Evolutionary conservation across 2,329 filamentous ascomycete species (phyloP).

Genomic region (Microdochium bolleyi): DNA sequence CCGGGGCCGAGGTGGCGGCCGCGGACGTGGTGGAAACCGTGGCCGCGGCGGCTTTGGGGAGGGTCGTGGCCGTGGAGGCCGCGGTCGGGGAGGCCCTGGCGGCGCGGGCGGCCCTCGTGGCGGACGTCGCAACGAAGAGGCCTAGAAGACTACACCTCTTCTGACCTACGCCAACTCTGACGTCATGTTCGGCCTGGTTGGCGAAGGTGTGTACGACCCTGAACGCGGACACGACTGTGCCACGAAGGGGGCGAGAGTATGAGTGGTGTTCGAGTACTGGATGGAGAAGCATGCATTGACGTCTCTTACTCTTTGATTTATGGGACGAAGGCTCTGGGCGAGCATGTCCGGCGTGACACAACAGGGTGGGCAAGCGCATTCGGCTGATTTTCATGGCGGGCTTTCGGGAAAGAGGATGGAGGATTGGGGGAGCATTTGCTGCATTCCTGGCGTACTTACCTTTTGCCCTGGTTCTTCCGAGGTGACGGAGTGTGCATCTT

Average conservation of each 20-base stretch:
- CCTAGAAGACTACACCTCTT: slow-evolving; percentile 13
- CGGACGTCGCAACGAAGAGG: slow-evolving; percentile 17
- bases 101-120: slow-evolving; percentile 14
- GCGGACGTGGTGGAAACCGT: slow-evolving; percentile 19
- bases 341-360: background rate
- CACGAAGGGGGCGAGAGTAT: background rate
- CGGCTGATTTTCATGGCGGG: background rate
- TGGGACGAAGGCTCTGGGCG: background rate
- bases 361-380: background rate
- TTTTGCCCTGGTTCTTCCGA: background rate
- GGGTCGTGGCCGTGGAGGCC: slow-evolving; percentile 15
- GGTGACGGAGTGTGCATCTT: background rate
- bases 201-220: background rate
- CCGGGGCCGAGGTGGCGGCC: slow-evolving; percentile 12
- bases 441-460: background rate
- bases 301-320: background rate
- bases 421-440: background rate
- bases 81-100: slow-evolving; percentile 16
- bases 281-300: background rate
- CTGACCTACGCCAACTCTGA: background rate
- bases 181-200: background rate
- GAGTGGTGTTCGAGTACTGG: background rate
- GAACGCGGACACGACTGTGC: background rate
- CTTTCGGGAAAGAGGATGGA: background rate
- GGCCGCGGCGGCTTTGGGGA: slow-evolving; percentile 15